Percentiles rank a stretch among this genome's conserved stretches.
Conservation (phyloP, 2,329 filamentous ascomycete genomes). For the Colletotrichum agaves region DNA sequence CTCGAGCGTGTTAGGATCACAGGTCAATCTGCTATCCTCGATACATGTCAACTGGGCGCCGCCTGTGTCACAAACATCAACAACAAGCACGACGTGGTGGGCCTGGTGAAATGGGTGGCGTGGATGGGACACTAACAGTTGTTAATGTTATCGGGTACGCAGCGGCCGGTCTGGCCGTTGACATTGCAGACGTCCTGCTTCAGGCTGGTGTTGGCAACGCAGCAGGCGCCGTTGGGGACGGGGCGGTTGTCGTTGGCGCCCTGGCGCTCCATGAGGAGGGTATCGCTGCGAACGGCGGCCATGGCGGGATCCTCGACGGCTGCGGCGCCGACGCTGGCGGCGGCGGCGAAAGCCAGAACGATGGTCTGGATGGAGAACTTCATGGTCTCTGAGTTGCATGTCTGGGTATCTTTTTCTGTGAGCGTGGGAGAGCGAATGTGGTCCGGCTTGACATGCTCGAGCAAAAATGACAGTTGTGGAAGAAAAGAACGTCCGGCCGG, state of each 20-base stretch:
- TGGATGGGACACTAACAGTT: constrained; percentile 43
- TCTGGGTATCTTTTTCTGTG: not conserved
- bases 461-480: not conserved
- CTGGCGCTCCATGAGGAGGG: constrained; percentile 43
- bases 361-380: constrained; percentile 42
- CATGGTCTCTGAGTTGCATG: constrained; percentile 39
- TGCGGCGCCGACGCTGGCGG: constrained; percentile 38
- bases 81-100: not conserved
- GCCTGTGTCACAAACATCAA: constrained; percentile 35
- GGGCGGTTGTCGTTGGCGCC: constrained; percentile 49
- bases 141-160: constrained; percentile 49
- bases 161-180: constrained; percentile 47
- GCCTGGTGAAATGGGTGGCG: not conserved
- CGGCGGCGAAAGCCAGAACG: constrained; percentile 42
- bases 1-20: constrained; percentile 43
- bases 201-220: constrained; percentile 47
- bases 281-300: constrained; percentile 40
- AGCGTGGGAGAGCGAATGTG: not conserved
- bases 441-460: constrained; percentile 3
- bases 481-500: constrained; percentile 32
- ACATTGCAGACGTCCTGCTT: constrained; percentile 51
- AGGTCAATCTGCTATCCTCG: constrained; percentile 42
- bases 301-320: constrained; percentile 39
- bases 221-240: constrained; percentile 48
- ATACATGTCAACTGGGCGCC: constrained; percentile 43